Conservation (phyloP, 768 basidiomycete genomes). For the Mycena haematopus region DNA sequence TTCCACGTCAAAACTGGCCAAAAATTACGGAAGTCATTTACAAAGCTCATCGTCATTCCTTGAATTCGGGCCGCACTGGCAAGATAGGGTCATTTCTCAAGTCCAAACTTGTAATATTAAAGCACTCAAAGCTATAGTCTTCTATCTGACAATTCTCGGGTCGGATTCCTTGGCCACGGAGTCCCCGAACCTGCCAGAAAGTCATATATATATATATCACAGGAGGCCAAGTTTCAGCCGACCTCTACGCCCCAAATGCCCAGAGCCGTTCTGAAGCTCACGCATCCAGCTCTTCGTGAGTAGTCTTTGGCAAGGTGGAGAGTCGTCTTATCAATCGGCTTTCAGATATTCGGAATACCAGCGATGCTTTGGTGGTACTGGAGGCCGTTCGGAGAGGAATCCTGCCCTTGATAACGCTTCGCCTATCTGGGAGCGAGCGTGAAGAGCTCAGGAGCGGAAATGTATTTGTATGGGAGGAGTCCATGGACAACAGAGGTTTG, state of each 20-base stretch:
- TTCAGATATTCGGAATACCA: slow-evolving; percentile 59
- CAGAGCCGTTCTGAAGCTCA: background rate
- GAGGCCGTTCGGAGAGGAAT: slow-evolving; percentile 60
- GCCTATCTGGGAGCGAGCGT: slow-evolving; percentile 54
- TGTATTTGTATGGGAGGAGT: slow-evolving; percentile 69
- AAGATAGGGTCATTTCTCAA: slow-evolving; percentile 16
- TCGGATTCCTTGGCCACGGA: slow-evolving; percentile 20
- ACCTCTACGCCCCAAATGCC: slow-evolving; percentile 2
- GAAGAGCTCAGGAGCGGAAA: slow-evolving; percentile 58
- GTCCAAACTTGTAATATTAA: slow-evolving; percentile 15
- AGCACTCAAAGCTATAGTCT: background rate
- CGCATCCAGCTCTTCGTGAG: slow-evolving; percentile 21
- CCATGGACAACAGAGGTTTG: slow-evolving; percentile 54
- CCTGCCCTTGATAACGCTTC: slow-evolving; percentile 56
- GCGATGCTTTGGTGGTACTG: slow-evolving; percentile 59
- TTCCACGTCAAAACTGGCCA: slow-evolving; percentile 1
- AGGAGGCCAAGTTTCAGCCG: background rate
- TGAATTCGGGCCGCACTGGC: slow-evolving; percentile 5
- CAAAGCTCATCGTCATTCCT: background rate
- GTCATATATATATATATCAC: slow-evolving; percentile 14
- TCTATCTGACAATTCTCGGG: slow-evolving; percentile 13
- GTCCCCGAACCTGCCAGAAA: slow-evolving; percentile 16
- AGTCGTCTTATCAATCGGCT: background rate
- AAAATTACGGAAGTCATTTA: slow-evolving; percentile 17
- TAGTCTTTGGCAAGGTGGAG: background rate